Base-by-base conservation (phyloP, 2,329 filamentous ascomycete genomes). In the Capronia coronata region DNA sequence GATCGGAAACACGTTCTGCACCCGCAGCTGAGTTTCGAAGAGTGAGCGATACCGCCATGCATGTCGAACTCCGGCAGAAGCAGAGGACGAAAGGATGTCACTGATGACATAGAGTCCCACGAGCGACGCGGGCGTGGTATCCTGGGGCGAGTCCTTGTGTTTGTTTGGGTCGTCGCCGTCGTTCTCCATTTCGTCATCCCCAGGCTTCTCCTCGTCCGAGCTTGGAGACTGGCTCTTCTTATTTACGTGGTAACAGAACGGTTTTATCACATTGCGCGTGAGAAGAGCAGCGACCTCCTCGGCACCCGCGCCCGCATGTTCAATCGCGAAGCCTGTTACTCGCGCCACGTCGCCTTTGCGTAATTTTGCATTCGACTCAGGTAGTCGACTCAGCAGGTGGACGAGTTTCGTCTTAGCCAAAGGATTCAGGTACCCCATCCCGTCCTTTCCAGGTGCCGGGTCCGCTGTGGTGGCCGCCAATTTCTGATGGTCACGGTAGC, bases 251-350 rank as follows among this genome's bases (percentile, higher is more conserved):
- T 84, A 80, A 4, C 82, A 78, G 50, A 94, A 80, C 0, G 93
- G 93, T 44, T 77, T 80, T 51, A 85, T 75, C 27, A 97, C 75
- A 61, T 98, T 97, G 1, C 82, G 76, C 0, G 94, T 78, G 30
- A 97, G 82, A 68, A 94, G 80, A 43, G 91, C 80, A n/a, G 94
- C 89, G 29, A 96, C 84, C 69, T 97, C 93, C 56, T 94, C 86
- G 10, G 87, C 86, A 13, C 90, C 93, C 16, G 82, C 77, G 32
- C 84, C 87, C 1, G 89, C 86, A 64, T 97, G 88, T 2, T 83
- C 84, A 48, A 97, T 88, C 10, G 90, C 90, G 67, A 97, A 96
- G 2, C 84, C 79, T 1, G 90, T 91, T 1, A 96, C 76, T 3
- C 89, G 79, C 1, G 88, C 90, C 39, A 97, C 80, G 62, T 97